Base-by-base conservation (phyloP, 148 eudicot genomes). In the Agrostemma githago region DNA sequence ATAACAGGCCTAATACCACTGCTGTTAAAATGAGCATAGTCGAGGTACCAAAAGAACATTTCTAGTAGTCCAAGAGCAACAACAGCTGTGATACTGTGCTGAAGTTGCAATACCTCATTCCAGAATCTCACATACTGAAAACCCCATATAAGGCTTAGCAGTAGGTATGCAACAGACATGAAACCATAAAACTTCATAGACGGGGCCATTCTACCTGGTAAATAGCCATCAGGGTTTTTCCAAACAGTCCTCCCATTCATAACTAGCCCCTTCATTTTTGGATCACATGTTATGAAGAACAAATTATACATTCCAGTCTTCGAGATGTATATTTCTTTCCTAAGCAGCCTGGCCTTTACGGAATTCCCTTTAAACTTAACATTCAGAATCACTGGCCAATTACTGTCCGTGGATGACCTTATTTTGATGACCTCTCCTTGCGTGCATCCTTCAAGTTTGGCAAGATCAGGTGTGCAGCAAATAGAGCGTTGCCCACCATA, bases 171-270 rank as follows among this genome's bases (percentile, higher is more conserved):
- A 48, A 89, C 64, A 57, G 96, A 81, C 99, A 95, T 95, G 51
- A 85, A 78, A 65, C 82, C 82, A 74, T 90, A 92, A 59, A 95
- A 95, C 15, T 79, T 89, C 97, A 87, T 87, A 57, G 91, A 81
- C n/a, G 99, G 97, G 57, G 94, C 88, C 99, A 90, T 90, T 83
- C 97, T 86, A 68, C 99, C 99, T 42, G 99, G 99, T 79, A 95
- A 83, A 79, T 90, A 95, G 58, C 99, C 99, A 80, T 87, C 87
- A 17, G 99, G 96, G 74, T 90, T 95, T 83, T 89, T 95, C 99
- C 99, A 95, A 70, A 88, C 59, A 38, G 99, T 92, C 86, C 73
- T 85, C 61, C 99, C 99, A 65, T 83, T 84, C 83, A 92, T 79
- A 61, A 72, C 75, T 81, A 92, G 72, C 51, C 86, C 96, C 85